Conservation (phyloP, 805 yeast species). For the Hanseniaspora hatyaiensis region DNA sequence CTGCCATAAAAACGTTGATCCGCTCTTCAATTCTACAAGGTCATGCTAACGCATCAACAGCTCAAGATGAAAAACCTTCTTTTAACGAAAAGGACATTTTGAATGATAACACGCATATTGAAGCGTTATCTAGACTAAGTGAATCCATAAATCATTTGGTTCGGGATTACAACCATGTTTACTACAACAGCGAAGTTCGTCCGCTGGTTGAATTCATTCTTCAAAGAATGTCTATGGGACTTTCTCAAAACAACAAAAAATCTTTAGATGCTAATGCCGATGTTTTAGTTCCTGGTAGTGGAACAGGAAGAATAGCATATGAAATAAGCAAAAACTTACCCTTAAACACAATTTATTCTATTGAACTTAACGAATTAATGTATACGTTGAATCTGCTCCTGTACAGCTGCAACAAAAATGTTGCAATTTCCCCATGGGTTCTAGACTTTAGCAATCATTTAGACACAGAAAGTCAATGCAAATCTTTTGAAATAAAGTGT, state of each 20-base stretch:
- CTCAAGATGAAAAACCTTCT: background rate
- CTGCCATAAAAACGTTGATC: background rate
- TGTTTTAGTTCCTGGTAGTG: slow-evolving; percentile 77
- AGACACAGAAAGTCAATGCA: slow-evolving; percentile 38
- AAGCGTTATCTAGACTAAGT: slow-evolving; percentile 37
- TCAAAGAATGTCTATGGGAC: slow-evolving; percentile 16
- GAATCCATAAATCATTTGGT: slow-evolving; percentile 66
- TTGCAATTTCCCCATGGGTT: slow-evolving; percentile 39
- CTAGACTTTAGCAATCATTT: slow-evolving; percentile 62
- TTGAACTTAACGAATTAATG: slow-evolving; percentile 72
- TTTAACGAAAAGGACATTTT: background rate
- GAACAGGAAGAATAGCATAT: slow-evolving; percentile 67
- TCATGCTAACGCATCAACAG: no score
- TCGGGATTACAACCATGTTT: slow-evolving; percentile 57
- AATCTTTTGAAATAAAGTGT: slow-evolving; percentile 30
- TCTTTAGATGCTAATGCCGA: slow-evolving; percentile 37
- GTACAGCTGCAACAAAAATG: slow-evolving; percentile 27
- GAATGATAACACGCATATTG: background rate
- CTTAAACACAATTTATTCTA: slow-evolving; percentile 47
- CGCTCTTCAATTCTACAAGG: background rate
- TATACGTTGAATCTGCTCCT: slow-evolving; percentile 52
- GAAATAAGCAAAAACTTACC: slow-evolving; percentile 37
- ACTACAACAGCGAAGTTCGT: slow-evolving; percentile 38
- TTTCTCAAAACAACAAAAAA: no score
- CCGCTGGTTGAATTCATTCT: slow-evolving; percentile 46